Evolutionary conservation across 2,329 filamentous ascomycete genomes (phyloP), one percentile per base, ranked within the genome.

Genomic region (Diaporthe sp.): DNA sequence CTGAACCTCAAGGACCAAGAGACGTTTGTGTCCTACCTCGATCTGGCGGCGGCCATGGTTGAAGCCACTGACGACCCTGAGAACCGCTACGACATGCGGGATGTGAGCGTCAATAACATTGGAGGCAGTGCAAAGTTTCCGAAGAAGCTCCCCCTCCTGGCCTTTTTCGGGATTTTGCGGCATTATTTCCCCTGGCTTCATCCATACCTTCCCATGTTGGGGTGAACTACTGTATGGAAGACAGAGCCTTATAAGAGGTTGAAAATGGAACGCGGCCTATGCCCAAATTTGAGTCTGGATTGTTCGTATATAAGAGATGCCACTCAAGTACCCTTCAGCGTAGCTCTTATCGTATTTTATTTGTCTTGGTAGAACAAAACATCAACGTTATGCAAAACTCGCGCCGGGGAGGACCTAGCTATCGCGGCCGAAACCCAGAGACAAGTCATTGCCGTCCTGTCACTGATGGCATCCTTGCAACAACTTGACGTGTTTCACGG

Each of bases 11-110:
- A 34, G 55, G 31, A 34, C 19, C 55, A 60, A 13, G 55, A 60
- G 19, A 60, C 55, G 15, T 60, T 60, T 10, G 55, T 60, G 19
- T 60, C 55, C 19, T 60, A 60, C 31, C 55, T 60, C 31, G 55
- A 60, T n/a, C n/a, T 60, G 55, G 55, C 55, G 55, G 55, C 55
- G 10, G 55, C 31, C 0, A 37, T 60, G 55, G 9, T 60, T 39
- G 55, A 60, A 28, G 55, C 55, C 4, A 13, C 55, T 3, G 55
- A 60, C 19, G 55, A 60, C 19, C 31, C 55, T 37, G 55, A 60
- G n/a, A 34, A 10, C 31, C 55, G 31, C 17, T 60, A 60, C 55
- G 55, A 39, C 9, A 60, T 60, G 55, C 17, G 17, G 31, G 55
- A 60, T n/a, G 55, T 60, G 31, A 60, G 55, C 31, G 55, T 37